A percentile compares a stretch with the other conserved stretches of the same genome.
phyloP scores from a whole-genome alignment of 1,284 basidiomycete genomes.

The Porogramme epimiltina region DNA sequence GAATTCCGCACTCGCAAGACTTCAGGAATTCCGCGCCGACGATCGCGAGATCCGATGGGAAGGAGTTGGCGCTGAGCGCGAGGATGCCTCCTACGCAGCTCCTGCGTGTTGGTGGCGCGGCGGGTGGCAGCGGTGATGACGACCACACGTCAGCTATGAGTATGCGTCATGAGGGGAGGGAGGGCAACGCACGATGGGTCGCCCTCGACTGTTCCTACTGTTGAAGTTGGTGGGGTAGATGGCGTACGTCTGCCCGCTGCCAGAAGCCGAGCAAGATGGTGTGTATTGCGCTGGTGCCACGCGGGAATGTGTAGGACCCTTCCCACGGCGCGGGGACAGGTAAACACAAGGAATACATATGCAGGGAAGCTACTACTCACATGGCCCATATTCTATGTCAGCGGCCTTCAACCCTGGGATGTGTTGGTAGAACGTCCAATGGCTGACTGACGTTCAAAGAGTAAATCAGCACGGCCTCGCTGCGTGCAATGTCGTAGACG shows the following conservation, averaged over 20 bases:
- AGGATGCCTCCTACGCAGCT: slow-evolving; percentile 74
- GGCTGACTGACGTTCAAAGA: too few relatives aligned
- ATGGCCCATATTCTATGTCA: slow-evolving; percentile 43
- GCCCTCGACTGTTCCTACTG: slow-evolving; percentile 45
- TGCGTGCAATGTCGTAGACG: slow-evolving; percentile 44
- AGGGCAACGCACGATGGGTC: neutral
- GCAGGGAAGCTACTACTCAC: slow-evolving; percentile 28
- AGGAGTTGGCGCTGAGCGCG: slow-evolving; percentile 45
- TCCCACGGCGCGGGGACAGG: neutral
- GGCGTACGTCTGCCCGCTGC: slow-evolving; percentile 48
- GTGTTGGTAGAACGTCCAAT: slow-evolving; percentile 33
- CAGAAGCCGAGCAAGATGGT: slow-evolving; percentile 54
- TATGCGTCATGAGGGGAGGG: too few relatives aligned
- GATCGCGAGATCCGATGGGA: slow-evolving; percentile 59
- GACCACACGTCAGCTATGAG: too few relatives aligned
- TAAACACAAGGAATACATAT: too few relatives aligned
- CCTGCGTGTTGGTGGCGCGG: slow-evolving; percentile 30
- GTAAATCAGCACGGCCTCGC: too few relatives aligned
- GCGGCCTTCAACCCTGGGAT: slow-evolving; percentile 50
- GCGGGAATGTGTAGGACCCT: slow-evolving; percentile 58
- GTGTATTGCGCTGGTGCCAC: slow-evolving; percentile 36
- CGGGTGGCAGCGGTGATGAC: neutral
- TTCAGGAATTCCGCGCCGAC: slow-evolving; percentile 76
- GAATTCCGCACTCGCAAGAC: slow-evolving; percentile 55
- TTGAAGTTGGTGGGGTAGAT: slow-evolving; percentile 69